Evolutionary conservation across 1,284 basidiomycete species (phyloP), one percentile per base, ranked within the genome.

Genomic region (Apiotrichum sp.): DNA sequence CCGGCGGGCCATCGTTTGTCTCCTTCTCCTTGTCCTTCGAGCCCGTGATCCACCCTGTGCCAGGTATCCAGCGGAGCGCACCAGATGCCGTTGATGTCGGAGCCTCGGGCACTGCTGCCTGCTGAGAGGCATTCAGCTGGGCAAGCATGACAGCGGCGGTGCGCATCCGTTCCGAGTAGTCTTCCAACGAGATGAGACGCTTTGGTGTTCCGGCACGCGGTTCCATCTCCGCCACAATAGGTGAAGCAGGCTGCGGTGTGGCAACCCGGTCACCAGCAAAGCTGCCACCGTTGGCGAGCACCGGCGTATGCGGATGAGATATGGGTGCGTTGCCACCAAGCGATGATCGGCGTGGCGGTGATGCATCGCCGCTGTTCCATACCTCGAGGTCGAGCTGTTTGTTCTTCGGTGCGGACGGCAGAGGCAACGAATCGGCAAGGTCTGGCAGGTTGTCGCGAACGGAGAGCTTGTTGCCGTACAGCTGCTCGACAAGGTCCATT

Each of bases 141-240:
- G 95, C 88, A 29, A 99, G 84, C 95, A 99, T 98, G 66, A 98
- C 87, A 3, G 96, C 95, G 1, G 95, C 95, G 9, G 93, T 98
- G 13, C 91, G 86, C 95, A 98, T 98, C 44, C 95, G 84, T 67
- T 97, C 90, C 0, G 95, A 95, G 72, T 98, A 98, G 65, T 98
- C 95, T 68, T 98, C 93, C 34, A 98, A 78, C 1, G 78, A 78
- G 56, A 80, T 77, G 7, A 73, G 66, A 2, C 67, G 69, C 44
- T 75, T 71, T 13, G 62, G 57, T 7, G 68, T 40, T 14, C 33
- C 33, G 8, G 38, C 22, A 29, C 38, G 43, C 36, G 13, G 8
- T 13, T 38, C 36, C 36, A 7, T 13, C 34, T 53, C 52, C 48
- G 45, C 54, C 36, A 8, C 36, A 41, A 41, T 52, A 3, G n/a